Percentiles rank a stretch among this genome's conserved stretches.
phyloP scores from a whole-genome alignment of 768 basidiomycete species.

The Leccinum uliginosum region DNA sequence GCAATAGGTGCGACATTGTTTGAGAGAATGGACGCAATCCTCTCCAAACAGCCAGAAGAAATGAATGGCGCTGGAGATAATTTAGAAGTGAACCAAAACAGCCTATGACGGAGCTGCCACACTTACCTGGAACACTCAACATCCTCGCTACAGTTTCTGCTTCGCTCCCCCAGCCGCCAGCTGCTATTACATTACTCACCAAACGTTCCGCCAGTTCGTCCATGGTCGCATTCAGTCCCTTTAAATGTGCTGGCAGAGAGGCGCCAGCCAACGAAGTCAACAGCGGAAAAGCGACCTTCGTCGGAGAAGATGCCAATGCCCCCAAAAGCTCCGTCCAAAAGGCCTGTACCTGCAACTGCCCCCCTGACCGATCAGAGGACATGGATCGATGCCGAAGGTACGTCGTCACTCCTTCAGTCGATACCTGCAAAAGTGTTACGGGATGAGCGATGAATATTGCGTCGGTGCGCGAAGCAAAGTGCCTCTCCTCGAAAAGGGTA shows the following conservation, averaged over 20 bases:
- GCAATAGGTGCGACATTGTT: constrained; percentile 11
- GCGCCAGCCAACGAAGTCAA: constrained; percentile 39
- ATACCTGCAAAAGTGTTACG: constrained; percentile 35
- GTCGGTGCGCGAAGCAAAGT: constrained; percentile 44
- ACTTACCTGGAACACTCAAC: constrained; percentile 23
- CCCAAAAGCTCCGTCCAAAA: constrained; percentile 37
- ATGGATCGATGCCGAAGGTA: constrained; percentile 40
- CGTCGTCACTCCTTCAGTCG: constrained; percentile 43
- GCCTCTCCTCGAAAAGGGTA: constrained; percentile 42
- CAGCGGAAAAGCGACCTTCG: constrained; percentile 33
- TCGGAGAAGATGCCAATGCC: constrained; percentile 32
- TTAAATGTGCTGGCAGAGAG: constrained; percentile 42
- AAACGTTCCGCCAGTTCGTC: constrained; percentile 36
- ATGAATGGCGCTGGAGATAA: constrained; percentile 17
- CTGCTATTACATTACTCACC: constrained; percentile 6
- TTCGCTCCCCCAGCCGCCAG: neutral
- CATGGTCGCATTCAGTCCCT: constrained; percentile 40
- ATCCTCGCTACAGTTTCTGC: constrained; percentile 4
- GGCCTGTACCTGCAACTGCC: constrained; percentile 10
- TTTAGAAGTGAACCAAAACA: neutral
- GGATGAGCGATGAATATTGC: constrained; percentile 36
- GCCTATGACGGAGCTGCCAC: neutral
- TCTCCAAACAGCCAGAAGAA: constrained; percentile 15
- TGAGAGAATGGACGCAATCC: constrained; percentile 17
- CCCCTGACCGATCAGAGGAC: constrained; percentile 5